Conservation (phyloP, 257 asterid genomes). For the Nicotiana benthamiana region DNA sequence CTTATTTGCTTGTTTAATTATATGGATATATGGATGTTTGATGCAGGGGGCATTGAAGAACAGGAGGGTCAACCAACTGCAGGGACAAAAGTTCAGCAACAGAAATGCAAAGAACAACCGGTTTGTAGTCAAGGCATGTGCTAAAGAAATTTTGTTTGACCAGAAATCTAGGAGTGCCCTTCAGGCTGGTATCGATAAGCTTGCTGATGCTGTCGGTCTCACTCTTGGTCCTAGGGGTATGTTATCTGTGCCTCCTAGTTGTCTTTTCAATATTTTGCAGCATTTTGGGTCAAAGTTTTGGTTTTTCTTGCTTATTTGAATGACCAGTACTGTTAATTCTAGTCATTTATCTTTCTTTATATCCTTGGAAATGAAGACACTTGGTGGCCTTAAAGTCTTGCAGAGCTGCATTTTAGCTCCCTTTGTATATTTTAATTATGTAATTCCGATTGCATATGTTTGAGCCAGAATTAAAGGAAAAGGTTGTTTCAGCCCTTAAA, state of each 20-base stretch:
- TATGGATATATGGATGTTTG: background rate
- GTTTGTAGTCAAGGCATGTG: conserved; percentile 68
- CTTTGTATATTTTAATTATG: background rate
- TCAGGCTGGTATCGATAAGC: conserved; percentile 92
- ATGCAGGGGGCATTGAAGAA: conserved; percentile 51
- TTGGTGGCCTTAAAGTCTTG: background rate
- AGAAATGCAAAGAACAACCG: conserved; percentile 48
- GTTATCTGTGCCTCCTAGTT: background rate
- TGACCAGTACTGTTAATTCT: background rate
- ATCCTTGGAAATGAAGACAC: background rate
- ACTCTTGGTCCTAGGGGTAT: conserved; percentile 98
- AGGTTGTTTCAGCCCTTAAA: background rate
- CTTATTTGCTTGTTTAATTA: background rate
- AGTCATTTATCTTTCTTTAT: background rate
- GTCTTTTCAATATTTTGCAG: background rate
- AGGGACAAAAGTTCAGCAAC: conserved; percentile 47
- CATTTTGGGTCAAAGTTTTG: background rate
- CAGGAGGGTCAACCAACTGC: conserved; percentile 53
- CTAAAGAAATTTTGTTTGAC: conserved; percentile 91
- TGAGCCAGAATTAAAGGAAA: background rate
- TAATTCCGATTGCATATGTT: background rate
- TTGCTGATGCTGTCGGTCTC: conserved; percentile 89
- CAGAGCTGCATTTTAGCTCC: background rate
- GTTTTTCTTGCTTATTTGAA: background rate
- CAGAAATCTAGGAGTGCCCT: conserved; percentile 83